A percentile compares a stretch with the other conserved stretches of the same genome.
Conservation (phyloP, 1,284 basidiomycete genomes). For the Malassezia yamatoensis region DNA sequence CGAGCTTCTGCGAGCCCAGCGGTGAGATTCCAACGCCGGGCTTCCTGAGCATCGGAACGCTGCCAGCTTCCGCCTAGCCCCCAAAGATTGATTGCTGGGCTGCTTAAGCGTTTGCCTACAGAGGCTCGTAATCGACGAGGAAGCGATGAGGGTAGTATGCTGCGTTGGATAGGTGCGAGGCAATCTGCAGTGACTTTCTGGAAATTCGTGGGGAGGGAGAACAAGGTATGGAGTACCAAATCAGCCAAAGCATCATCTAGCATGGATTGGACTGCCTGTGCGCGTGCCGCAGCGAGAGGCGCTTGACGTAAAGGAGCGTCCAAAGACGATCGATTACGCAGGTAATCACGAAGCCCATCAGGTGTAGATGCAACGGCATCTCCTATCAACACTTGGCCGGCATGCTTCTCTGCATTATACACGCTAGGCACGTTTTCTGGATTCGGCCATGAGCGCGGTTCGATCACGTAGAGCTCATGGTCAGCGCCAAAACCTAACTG, state of each 20-base stretch:
- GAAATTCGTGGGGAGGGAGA: slow-evolving; percentile 30
- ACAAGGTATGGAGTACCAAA: slow-evolving; percentile 31
- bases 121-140: slow-evolving; percentile 29
- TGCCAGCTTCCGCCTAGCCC: slow-evolving; percentile 27
- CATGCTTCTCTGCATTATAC: slow-evolving; percentile 12
- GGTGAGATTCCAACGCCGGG: slow-evolving; percentile 20
- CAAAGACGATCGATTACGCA: slow-evolving; percentile 14
- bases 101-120: slow-evolving; percentile 25
- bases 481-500: slow-evolving; percentile 13
- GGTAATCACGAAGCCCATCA: slow-evolving; percentile 19
- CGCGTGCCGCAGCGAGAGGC: slow-evolving; percentile 8
- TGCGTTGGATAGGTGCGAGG: neutral
- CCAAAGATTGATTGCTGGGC: slow-evolving; percentile 21
- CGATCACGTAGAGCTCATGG: slow-evolving; percentile 11
- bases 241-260: slow-evolving; percentile 30
- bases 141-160: slow-evolving; percentile 22
- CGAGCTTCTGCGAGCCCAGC: slow-evolving; percentile 21
- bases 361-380: slow-evolving; percentile 19
- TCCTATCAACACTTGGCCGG: neutral
- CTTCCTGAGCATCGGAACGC: slow-evolving; percentile 15
- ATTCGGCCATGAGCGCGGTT: slow-evolving; percentile 22
- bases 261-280: slow-evolving; percentile 22
- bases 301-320: slow-evolving; percentile 11
- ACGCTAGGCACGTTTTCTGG: slow-evolving; percentile 23
- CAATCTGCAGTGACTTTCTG: slow-evolving; percentile 24